A percentile compares a stretch with the other conserved stretches of the same genome.
These are phyloP conservation scores for Buxus sempervirens DNA, from an alignment of 164 flowering plant species.

Conservation along the genomic window DNA sequence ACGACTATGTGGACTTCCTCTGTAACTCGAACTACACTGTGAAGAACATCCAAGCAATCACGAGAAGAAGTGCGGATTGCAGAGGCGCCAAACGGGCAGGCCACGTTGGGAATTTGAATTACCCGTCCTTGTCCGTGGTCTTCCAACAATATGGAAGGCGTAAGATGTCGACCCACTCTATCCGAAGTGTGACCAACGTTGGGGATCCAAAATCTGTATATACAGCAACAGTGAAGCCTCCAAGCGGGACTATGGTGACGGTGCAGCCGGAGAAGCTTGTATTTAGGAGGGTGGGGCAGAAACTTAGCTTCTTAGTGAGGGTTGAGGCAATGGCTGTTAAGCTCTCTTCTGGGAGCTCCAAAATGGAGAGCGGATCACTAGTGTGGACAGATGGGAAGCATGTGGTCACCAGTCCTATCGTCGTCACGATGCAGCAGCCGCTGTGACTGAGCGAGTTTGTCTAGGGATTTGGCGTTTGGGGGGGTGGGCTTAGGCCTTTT, in stretches of 20 bases:
- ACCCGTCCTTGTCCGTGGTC: conserved; percentile 71
- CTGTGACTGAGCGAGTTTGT: conserved; percentile 21
- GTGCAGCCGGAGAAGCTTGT: conserved; percentile 64
- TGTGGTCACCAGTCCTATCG: conserved; percentile 71
- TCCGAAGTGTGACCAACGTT: conserved; percentile 78
- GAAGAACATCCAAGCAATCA: conserved; percentile 46
- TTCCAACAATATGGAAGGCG: conserved; percentile 61
- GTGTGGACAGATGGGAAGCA: conserved; percentile 84
- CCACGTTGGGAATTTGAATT: conserved; percentile 79
- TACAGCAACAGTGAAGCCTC: conserved; percentile 42
- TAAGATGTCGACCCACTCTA: conserved; percentile 70
- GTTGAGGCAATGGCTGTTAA: conserved; percentile 44
- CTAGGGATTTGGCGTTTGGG: no score
- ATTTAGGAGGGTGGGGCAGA: conserved; percentile 72
- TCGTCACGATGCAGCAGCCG: conserved; percentile 83
- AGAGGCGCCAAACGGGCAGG: conserved; percentile 53
- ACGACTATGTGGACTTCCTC: conserved; percentile 74
- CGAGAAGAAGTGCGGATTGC: conserved; percentile 62
- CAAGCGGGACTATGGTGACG: conserved; percentile 49
- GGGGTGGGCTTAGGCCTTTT: no score
- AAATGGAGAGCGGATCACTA: conserved; percentile 50
- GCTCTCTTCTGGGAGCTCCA: conserved; percentile 60
- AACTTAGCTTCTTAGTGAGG: conserved; percentile 62
- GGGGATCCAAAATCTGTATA: conserved; percentile 64
- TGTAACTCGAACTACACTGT: conserved; percentile 77